These are phyloP conservation scores for Trichoderma citrinoviride DNA, from an alignment of 2,329 filamentous ascomycete genomes.

Conservation along the genomic window DNA sequence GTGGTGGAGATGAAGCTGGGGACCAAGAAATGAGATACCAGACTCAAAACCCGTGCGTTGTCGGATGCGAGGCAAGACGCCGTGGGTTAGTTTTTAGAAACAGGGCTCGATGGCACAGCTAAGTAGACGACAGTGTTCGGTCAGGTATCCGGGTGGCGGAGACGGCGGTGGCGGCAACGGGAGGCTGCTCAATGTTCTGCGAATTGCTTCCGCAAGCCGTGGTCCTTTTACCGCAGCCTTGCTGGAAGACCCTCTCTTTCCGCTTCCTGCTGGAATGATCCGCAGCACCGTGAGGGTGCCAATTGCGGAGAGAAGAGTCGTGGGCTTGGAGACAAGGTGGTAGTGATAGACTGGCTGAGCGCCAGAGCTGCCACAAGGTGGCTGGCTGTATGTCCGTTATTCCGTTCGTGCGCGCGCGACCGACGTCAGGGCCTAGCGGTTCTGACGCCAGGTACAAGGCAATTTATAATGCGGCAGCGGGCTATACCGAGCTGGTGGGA, in stretches of 20 bases:
- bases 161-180: slow-evolving; percentile 9
- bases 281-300: slow-evolving; percentile 1
- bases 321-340: not conserved
- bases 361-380: not conserved
- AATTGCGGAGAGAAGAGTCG: slow-evolving; percentile 12
- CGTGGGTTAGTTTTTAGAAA: not conserved
- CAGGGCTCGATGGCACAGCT: not conserved
- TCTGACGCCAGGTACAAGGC: not conserved
- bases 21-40: slow-evolving; percentile 3
- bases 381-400: slow-evolving; percentile 18
- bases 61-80: not conserved
- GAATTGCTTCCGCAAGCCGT: slow-evolving; percentile 6
- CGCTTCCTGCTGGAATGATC: slow-evolving; percentile 1
- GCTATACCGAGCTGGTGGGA: not conserved
- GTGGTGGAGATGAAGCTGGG: slow-evolving; percentile 14
- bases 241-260: slow-evolving; percentile 5
- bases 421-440: slow-evolving; percentile 2
- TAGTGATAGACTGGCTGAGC: not conserved
- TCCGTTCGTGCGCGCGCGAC: not conserved
- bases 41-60: slow-evolving; percentile 1
- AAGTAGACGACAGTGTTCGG: not conserved
- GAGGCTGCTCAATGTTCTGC: not conserved
- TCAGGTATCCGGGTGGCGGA: slow-evolving; percentile 2
- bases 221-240: not conserved
- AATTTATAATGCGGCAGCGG: slow-evolving; percentile 13